phyloP scores from a whole-genome alignment of 257 asterid genomes.

The Solanum chaucha region DNA sequence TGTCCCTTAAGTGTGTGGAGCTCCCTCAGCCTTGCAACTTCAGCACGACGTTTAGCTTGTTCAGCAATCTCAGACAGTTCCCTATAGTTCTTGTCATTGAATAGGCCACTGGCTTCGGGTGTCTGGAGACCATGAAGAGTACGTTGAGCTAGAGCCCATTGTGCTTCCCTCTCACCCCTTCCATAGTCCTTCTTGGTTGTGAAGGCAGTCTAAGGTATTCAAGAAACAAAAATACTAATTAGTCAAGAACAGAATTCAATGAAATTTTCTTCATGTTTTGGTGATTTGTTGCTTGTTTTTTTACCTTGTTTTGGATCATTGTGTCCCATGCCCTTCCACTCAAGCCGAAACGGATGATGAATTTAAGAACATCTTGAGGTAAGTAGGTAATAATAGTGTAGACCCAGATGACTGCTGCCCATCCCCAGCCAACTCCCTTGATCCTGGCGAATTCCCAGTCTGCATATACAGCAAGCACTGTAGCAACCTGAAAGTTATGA shows the following conservation, averaged over 20 bases:
- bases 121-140: conserved; percentile 68
- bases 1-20: conserved; percentile 80
- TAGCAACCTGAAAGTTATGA: conserved; percentile 35
- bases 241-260: background rate
- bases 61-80: conserved; percentile 61
- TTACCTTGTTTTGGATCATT: conserved; percentile 72
- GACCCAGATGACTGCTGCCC: conserved; percentile 82
- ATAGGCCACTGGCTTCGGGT: conserved; percentile 5
- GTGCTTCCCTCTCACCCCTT: conserved; percentile 74
- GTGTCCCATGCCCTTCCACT: conserved; percentile 74
- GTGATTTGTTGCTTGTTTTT: background rate
- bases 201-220: conserved; percentile 50
- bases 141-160: conserved; percentile 77
- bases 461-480: conserved; percentile 58
- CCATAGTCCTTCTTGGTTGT: conserved; percentile 83
- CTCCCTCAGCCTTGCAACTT: conserved; percentile 77
- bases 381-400: conserved; percentile 59
- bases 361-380: conserved; percentile 79
- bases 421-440: conserved; percentile 80
- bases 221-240: background rate
- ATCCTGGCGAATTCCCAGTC: conserved; percentile 68
- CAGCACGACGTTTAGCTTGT: conserved; percentile 72
- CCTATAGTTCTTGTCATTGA: conserved; percentile 30
- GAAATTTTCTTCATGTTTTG: background rate
- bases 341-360: conserved; percentile 45